Evolutionary conservation across 768 basidiomycete genomes (phyloP).

Genomic region (Pluteus cervinus): DNA sequence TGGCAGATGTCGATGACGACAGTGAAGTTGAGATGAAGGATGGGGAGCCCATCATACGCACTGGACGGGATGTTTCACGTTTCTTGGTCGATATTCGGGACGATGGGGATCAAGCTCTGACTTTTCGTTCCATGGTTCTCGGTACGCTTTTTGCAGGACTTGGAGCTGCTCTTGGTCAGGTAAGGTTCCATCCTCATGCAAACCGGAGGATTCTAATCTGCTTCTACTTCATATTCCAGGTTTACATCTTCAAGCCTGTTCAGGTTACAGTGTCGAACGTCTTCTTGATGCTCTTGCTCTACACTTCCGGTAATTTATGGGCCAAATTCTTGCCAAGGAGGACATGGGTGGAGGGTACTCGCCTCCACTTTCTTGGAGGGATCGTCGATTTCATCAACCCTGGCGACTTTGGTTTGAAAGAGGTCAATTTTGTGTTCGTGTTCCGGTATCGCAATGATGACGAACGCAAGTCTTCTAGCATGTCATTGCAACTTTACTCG

Average conservation of each 20-base stretch:
- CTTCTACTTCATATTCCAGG: slow-evolving; percentile 24
- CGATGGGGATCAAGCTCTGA: slow-evolving; percentile 35
- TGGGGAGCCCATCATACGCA: slow-evolving; percentile 9
- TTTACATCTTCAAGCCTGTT: slow-evolving; percentile 56
- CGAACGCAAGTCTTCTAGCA: slow-evolving; percentile 31
- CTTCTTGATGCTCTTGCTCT: slow-evolving; percentile 50
- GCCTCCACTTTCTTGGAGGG: slow-evolving; percentile 32
- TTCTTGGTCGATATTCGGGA: slow-evolving; percentile 36
- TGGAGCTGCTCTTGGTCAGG: slow-evolving; percentile 31
- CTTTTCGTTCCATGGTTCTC: slow-evolving; percentile 34
- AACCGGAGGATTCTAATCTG: background rate
- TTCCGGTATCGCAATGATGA: background rate
- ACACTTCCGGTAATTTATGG: slow-evolving; percentile 46
- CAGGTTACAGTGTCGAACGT: slow-evolving; percentile 46
- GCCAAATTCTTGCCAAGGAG: slow-evolving; percentile 37
- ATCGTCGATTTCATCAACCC: slow-evolving; percentile 48
- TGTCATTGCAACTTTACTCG: slow-evolving; percentile 48
- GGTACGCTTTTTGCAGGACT: slow-evolving; percentile 37
- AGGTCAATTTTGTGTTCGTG: slow-evolving; percentile 28
- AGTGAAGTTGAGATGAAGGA: slow-evolving; percentile 2
- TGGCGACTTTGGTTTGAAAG: slow-evolving; percentile 51
- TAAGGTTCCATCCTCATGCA: background rate
- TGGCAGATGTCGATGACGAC: background rate
- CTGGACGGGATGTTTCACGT: slow-evolving; percentile 27
- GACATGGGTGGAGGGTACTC: slow-evolving; percentile 37